Evolutionary conservation across 2,329 filamentous ascomycete genomes (phyloP).

Genomic region (Cladophialophora psammophila): DNA sequence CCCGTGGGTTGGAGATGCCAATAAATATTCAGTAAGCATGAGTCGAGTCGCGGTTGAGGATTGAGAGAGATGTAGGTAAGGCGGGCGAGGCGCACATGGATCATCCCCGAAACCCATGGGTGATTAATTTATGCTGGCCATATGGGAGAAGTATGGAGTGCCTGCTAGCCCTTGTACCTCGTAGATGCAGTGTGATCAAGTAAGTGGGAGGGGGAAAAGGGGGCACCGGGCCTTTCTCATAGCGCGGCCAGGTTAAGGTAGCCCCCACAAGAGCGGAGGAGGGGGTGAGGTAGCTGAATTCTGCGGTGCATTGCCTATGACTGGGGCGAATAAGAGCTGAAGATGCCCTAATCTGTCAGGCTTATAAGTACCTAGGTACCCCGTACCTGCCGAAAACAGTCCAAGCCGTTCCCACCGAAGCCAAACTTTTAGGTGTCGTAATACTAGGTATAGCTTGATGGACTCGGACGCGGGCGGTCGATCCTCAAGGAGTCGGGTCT

Average conservation of each 20-base stretch:
- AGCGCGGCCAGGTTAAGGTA: not conserved
- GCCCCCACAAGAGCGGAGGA: not conserved
- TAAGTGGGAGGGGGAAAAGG: not conserved
- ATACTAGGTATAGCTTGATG: not conserved
- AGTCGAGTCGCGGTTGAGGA: not conserved
- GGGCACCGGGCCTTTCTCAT: too few relatives aligned
- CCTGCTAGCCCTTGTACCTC: not conserved
- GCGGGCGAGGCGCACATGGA: not conserved
- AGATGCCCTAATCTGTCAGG: not conserved
- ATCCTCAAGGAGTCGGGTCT: not conserved
- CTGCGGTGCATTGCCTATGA: not conserved
- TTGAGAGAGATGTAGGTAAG: not conserved
- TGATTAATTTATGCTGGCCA: not conserved
- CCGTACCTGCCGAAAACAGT: conserved; percentile 15
- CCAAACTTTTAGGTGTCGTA: conserved; percentile 1
- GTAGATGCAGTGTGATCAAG: not conserved
- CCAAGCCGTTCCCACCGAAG: not conserved
- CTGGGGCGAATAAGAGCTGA: conserved; percentile 8
- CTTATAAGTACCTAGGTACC: not conserved
- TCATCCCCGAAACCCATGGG: not conserved
- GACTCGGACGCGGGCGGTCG: not conserved
- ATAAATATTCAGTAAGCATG: conserved; percentile 5
- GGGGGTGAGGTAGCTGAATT: not conserved
- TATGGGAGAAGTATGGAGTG: not conserved
- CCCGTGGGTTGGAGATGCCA: not conserved